phyloP scores from a whole-genome alignment of 768 basidiomycete genomes.

The Termitomyces titanicus region DNA sequence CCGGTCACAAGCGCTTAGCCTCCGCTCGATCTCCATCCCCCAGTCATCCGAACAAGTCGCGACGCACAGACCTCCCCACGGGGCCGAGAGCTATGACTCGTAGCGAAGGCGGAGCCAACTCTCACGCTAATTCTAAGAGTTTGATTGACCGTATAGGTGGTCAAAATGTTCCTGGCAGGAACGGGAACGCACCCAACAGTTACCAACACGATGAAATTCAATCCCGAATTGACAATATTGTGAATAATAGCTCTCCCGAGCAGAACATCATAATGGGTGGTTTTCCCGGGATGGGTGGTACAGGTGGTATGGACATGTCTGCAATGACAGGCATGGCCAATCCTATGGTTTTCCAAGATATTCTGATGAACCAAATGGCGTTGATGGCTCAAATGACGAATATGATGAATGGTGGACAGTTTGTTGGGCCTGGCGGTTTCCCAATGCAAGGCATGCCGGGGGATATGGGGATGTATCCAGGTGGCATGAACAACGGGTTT shows the following conservation, averaged over 20 bases:
- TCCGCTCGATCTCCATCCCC: conserved; percentile 69
- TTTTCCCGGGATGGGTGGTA: conserved; percentile 37
- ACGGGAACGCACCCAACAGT: conserved; percentile 30
- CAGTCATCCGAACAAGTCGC: conserved; percentile 62
- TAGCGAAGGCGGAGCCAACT: conserved; percentile 27
- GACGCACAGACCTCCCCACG: conserved; percentile 75
- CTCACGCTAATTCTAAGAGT: conserved; percentile 47
- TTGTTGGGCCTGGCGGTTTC: conserved; percentile 52
- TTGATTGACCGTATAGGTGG: conserved; percentile 82
- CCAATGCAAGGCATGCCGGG: conserved; percentile 56
- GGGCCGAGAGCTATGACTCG: conserved; percentile 83
- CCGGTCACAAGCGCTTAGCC: conserved; percentile 61
- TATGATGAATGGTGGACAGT: conserved; percentile 63
- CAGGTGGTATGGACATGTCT: conserved; percentile 60
- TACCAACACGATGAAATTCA: conserved; percentile 67
- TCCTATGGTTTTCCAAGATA: conserved; percentile 76
- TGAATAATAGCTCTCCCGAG: conserved; percentile 49
- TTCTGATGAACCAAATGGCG: conserved; percentile 91
- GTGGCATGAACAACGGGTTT: conserved; percentile 34
- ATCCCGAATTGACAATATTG: conserved; percentile 76
- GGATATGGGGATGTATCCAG: conserved; percentile 51
- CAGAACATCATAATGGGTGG: conserved; percentile 55
- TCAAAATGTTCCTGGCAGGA: conserved; percentile 33
- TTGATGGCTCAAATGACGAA: conserved; percentile 95
- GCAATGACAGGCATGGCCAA: conserved; percentile 57